Percentiles rank a stretch among this genome's conserved stretches.
phyloP scores from a whole-genome alignment of 306 rosid species.

The Cicer bijugum region DNA sequence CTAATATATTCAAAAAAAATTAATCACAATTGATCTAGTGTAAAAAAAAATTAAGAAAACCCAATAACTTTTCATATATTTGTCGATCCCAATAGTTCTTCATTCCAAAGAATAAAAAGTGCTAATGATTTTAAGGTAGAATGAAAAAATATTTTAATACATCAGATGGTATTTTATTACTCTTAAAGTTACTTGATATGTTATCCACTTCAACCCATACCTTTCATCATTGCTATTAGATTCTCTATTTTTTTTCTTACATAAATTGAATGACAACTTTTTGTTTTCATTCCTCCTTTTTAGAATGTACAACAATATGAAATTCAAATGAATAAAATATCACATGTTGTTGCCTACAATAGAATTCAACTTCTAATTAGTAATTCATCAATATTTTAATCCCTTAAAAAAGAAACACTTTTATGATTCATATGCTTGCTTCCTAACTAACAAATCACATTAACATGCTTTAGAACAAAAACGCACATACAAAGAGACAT shows the following conservation, averaged over 20 bases:
- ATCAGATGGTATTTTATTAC: too few species aligned
- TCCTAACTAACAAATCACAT: not conserved
- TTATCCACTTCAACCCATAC: not conserved
- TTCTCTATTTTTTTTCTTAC: not conserved
- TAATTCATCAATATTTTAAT: constrained; percentile 28
- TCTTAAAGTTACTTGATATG: not conserved
- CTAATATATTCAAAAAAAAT: too few species aligned
- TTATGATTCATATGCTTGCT: constrained; percentile 1
- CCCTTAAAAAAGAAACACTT: not conserved
- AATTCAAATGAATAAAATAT: constrained; percentile 56
- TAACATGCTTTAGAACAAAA: not conserved
- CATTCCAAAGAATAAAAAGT: not conserved
- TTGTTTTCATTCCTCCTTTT: constrained; percentile 33
- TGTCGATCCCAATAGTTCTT: too few species aligned
- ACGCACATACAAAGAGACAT: not conserved
- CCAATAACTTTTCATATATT: too few species aligned
- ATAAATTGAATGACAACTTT: not conserved
- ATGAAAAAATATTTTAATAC: too few species aligned
- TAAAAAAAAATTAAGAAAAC: too few species aligned
- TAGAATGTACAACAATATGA: constrained; percentile 46
- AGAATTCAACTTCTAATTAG: constrained; percentile 47
- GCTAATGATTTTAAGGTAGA: not conserved
- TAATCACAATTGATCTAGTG: too few species aligned
- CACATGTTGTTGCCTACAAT: constrained; percentile 58
- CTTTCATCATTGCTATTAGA: too few species aligned